phyloP scores from a whole-genome alignment of 2,329 filamentous ascomycete genomes.

The Hirsutella thompsonii region DNA sequence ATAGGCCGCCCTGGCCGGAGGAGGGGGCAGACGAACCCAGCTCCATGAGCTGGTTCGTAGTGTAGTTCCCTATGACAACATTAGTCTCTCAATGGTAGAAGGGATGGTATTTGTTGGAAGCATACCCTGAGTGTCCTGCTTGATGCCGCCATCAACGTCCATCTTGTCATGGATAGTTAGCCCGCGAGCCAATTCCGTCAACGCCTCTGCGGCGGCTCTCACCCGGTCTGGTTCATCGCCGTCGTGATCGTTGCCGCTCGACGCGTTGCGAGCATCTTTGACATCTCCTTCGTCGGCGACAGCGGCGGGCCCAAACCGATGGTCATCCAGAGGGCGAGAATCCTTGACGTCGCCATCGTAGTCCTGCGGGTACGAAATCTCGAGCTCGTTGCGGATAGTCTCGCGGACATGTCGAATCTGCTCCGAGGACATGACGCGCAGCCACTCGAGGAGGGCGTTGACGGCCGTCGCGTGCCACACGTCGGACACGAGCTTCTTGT shows the following conservation, averaged over 20 bases:
- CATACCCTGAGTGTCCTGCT: too few species aligned
- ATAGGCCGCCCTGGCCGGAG: background rate
- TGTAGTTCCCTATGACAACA: background rate
- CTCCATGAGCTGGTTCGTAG: background rate
- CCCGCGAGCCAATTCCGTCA: background rate
- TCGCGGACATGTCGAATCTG: background rate
- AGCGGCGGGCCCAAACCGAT: background rate
- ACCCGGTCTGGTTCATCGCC: too few species aligned
- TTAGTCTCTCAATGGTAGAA: too few species aligned
- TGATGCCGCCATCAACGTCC: too few species aligned
- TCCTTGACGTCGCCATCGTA: background rate
- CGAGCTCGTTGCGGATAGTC: too few species aligned
- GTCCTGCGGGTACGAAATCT: too few species aligned
- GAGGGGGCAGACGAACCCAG: background rate
- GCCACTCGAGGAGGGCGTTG: background rate
- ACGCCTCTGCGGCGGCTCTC: background rate
- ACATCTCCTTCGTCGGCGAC: background rate
- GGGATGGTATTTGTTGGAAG: too few species aligned
- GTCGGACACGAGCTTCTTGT: background rate
- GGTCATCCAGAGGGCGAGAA: too few species aligned
- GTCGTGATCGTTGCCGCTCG: too few species aligned
- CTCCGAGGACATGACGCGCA: background rate
- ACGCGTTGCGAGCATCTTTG: background rate
- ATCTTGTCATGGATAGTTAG: background rate
- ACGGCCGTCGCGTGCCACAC: constrained; percentile 1